A percentile compares a stretch with the other conserved stretches of the same genome.
These are phyloP conservation scores for Acanthamoeba castellanii DNA, from an alignment of 208 protist genomes.

Conservation along the genomic window DNA sequence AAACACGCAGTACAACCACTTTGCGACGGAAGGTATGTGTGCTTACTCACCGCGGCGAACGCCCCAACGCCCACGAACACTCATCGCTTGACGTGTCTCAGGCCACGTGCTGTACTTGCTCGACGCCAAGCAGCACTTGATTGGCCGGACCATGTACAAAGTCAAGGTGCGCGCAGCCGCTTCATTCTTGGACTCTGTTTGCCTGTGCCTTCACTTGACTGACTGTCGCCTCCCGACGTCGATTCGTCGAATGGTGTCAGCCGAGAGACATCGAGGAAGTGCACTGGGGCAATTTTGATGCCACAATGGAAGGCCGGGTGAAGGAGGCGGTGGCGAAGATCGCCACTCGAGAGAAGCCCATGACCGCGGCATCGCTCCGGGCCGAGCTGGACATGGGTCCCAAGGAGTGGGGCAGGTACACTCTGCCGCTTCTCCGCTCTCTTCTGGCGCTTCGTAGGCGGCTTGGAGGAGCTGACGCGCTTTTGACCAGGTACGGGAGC, in stretches of 20 bases:
- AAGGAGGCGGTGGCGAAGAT: slow-evolving; percentile 32
- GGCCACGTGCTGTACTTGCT: slow-evolving; percentile 24
- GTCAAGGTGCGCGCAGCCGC: slow-evolving; percentile 16
- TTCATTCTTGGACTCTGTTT: too few relatives aligned
- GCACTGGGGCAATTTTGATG: slow-evolving; percentile 55
- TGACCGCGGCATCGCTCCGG: not conserved
- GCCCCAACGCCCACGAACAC: too few relatives aligned
- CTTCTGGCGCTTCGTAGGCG: too few relatives aligned
- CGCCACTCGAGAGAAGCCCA: slow-evolving; percentile 14
- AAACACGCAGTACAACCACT: slow-evolving; percentile 46
- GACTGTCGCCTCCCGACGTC: too few relatives aligned
- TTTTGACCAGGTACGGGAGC: not conserved
- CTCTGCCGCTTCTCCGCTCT: too few relatives aligned
- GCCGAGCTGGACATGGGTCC: slow-evolving; percentile 62
- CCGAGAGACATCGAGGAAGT: slow-evolving; percentile 63
- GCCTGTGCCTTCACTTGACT: too few relatives aligned
- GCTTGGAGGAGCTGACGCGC: too few relatives aligned
- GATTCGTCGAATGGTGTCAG: too few relatives aligned
- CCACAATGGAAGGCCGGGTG: slow-evolving; percentile 32
- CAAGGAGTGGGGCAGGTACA: slow-evolving; percentile 35
- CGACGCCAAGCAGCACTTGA: not conserved
- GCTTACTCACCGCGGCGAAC: too few relatives aligned
- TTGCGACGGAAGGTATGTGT: slow-evolving; percentile 1
- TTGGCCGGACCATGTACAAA: slow-evolving; percentile 25
- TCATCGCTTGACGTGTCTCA: too few relatives aligned